A percentile compares a stretch with the other conserved stretches of the same genome.
These are phyloP conservation scores for Dactylonectria estremocensis DNA, from an alignment of 2,329 filamentous ascomycete genomes.

Conservation along the genomic window DNA sequence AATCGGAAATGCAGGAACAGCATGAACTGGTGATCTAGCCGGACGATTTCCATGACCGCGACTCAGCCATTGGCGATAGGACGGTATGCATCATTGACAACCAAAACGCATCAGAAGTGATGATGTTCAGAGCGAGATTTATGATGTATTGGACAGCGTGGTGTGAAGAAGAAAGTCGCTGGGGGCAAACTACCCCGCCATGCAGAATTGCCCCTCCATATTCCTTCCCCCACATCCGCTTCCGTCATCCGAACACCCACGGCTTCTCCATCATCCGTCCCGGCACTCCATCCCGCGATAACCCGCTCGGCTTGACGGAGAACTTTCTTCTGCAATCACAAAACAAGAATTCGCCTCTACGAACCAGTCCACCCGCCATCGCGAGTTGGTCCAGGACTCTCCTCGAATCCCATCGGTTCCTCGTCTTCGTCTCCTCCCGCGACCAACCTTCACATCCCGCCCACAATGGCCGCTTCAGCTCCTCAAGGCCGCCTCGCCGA, in stretches of 20 bases:
- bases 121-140: no score
- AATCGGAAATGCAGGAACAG: no score
- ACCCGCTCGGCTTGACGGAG: conserved; percentile 14
- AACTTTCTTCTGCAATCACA: conserved; percentile 12
- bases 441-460: background rate
- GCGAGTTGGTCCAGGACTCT: background rate
- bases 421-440: background rate
- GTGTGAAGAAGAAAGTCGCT: background rate
- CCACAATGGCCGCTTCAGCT: conserved; percentile 34
- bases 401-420: background rate
- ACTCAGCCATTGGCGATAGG: no score
- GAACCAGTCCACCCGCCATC: background rate
- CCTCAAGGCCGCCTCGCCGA: conserved; percentile 68
- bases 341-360: background rate
- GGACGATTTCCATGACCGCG: no score
- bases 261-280: conserved; percentile 8
- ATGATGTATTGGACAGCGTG: no score
- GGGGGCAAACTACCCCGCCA: conserved; percentile 21
- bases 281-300: conserved; percentile 20
- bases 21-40: no score
- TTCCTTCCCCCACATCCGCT: conserved; percentile 20
- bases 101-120: no score
- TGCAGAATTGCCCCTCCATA: conserved; percentile 8
- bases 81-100: no score
- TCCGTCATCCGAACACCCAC: conserved; percentile 16